Evolutionary conservation across 1,284 basidiomycete species (phyloP), one percentile per base, ranked within the genome.

Genomic region (Boletus hoseneyae): DNA sequence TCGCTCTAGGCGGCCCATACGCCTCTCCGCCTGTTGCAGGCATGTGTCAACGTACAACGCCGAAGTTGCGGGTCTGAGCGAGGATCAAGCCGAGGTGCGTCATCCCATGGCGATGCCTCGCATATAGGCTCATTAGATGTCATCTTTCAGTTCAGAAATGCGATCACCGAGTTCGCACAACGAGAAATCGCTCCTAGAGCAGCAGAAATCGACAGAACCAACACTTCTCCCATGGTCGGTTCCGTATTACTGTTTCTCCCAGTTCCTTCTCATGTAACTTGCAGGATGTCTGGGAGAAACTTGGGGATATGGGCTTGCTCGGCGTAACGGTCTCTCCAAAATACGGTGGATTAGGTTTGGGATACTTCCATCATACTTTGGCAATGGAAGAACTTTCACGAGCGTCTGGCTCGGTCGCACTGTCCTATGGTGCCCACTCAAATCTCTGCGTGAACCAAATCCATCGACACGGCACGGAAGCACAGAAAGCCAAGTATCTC

Each of bases 351-450:
- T 75, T 93, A 36, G 80, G 76, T 3, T 74, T 90, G 51, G 90
- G 90, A 6, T 97, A 96, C 70, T 78, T 95, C 51, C 82, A 93
- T 52, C 93, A 97, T 68, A 87, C 87, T 2, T 77, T 97, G 41
- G 93, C 90, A 4, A 95, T 96, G 93, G 93, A 97, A 71, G 89
- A 91, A 59, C 74, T 97, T 47, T 95, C 93, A 23, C 76, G 85
- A 25, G 90, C 91, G 7, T 95, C 92, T 6, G 94, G 93, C 19
- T 92, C 90, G 3, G 85, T 97, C 30, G 94, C 87, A 1, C 79
- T 97, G 10, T 93, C 90, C 3, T 97, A 97, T 60, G 94, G 93
- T 47, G 93, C 94, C 11, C 95, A 97, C 64, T 94, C 92, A 5
- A 96, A 66, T 21, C 61, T 65, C 18, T 93, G 93, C 67, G 85